Conservation (phyloP, 805 yeast genomes). For the Martiniozyma abietophila region DNA sequence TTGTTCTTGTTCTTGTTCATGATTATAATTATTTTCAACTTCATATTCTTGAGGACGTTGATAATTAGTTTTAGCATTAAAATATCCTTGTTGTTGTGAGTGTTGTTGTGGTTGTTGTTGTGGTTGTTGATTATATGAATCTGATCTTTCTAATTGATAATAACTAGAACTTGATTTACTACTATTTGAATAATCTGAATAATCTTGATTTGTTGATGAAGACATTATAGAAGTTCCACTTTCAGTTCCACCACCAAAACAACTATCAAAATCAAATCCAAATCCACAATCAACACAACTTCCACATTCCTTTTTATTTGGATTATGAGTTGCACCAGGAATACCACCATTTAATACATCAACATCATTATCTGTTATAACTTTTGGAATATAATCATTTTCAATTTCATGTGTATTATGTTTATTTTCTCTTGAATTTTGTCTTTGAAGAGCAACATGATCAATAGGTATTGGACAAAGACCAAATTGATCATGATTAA, state of each 20-base stretch:
- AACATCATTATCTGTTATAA: conserved; percentile 11
- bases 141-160: not conserved
- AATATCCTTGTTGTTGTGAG: conserved; percentile 7
- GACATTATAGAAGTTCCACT: conserved; percentile 8
- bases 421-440: conserved; percentile 22
- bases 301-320: conserved; percentile 14
- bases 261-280: conserved; percentile 11
- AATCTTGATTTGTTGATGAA: conserved; percentile 3
- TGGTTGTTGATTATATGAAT: conserved; percentile 5
- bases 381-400: conserved; percentile 22
- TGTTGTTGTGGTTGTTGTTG: conserved; percentile 6
- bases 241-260: conserved; percentile 9
- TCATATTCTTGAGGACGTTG: conserved; percentile 2
- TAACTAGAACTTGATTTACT: not conserved
- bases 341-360: conserved; percentile 7
- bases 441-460: conserved; percentile 24
- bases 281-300: conserved; percentile 23
- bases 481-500: conserved; percentile 12
- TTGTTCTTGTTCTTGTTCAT: conserved; percentile 6
- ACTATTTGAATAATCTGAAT: conserved; percentile 1
- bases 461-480: conserved; percentile 28
- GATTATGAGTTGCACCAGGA: not conserved
- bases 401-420: conserved; percentile 22
- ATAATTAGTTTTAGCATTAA: conserved; percentile 1
- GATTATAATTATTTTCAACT: conserved; percentile 4